phyloP scores from a whole-genome alignment of 768 basidiomycete species.

The Russula compacta region DNA sequence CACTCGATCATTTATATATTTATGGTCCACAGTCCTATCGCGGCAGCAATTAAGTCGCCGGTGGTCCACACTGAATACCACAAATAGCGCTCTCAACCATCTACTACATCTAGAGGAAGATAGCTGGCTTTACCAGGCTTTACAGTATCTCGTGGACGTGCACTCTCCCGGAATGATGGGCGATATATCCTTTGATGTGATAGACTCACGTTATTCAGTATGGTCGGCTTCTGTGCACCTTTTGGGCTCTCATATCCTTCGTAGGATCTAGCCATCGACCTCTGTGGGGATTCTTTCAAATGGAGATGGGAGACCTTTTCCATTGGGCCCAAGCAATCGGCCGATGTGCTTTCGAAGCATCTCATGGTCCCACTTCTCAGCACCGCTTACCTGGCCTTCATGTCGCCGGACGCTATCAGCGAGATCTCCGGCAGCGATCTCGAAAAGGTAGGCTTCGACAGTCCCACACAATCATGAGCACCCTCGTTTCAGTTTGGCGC shows the following conservation, averaged over 20 bases:
- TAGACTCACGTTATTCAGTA: constrained; percentile 53
- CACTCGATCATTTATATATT: constrained; percentile 12
- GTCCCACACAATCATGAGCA: constrained; percentile 7
- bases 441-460: constrained; percentile 46
- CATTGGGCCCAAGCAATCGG: constrained; percentile 52
- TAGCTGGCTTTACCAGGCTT: constrained; percentile 46
- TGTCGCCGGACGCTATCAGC: constrained; percentile 46
- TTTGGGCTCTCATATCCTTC: constrained; percentile 10
- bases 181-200: constrained; percentile 50
- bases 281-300: constrained; percentile 52
- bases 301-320: constrained; percentile 75
- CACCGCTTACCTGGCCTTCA: constrained; percentile 57
- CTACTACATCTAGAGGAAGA: constrained; percentile 40
- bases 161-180: constrained; percentile 56
- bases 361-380: constrained; percentile 71
- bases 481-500: constrained; percentile 14
- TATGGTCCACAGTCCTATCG: constrained; percentile 36
- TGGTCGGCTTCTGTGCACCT: constrained; percentile 21
- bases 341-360: constrained; percentile 70
- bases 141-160: constrained; percentile 45
- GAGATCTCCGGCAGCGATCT: constrained; percentile 49
- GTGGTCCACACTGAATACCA: constrained; percentile 54
- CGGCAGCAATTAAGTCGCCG: constrained; percentile 38
- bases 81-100: constrained; percentile 22
- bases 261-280: constrained; percentile 59